Evolutionary conservation across 805 yeast species (phyloP).

Genomic region (Pichia cabralensis): DNA sequence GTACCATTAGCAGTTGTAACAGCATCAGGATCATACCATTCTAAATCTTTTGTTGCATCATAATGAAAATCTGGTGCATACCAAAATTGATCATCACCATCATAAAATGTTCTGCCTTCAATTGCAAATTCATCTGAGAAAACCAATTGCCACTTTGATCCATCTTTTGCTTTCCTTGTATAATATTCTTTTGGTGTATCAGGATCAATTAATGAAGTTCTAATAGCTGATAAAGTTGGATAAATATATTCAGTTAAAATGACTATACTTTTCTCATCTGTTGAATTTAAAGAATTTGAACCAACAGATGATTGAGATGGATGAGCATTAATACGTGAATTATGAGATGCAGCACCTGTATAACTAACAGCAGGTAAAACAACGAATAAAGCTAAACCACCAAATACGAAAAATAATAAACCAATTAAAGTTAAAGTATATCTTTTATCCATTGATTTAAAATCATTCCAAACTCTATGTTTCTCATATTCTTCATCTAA

Average conservation of each 20-base stretch:
- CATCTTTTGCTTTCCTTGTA: slow-evolving; percentile 46
- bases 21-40: slow-evolving; percentile 95
- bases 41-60: slow-evolving; percentile 81
- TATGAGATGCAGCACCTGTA: slow-evolving; percentile 46
- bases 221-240: slow-evolving; percentile 46
- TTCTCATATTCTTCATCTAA: slow-evolving; percentile 81
- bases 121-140: slow-evolving; percentile 88
- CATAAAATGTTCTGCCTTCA: slow-evolving; percentile 84
- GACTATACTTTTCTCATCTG: background rate
- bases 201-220: slow-evolving; percentile 54
- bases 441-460: slow-evolving; percentile 55
- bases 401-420: slow-evolving; percentile 45
- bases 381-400: slow-evolving; percentile 59
- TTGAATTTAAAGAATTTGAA: background rate
- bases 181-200: slow-evolving; percentile 50
- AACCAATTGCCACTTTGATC: slow-evolving; percentile 63
- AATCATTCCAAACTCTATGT: slow-evolving; percentile 52
- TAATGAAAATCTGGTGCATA: slow-evolving; percentile 76
- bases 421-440: slow-evolving; percentile 57
- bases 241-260: slow-evolving; percentile 47
- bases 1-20: slow-evolving; percentile 68
- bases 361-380: slow-evolving; percentile 77
- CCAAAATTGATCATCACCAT: slow-evolving; percentile 89
- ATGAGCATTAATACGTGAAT: slow-evolving; percentile 2
- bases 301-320: background rate